These are phyloP conservation scores for Mortierella sp. DNA, from an alignment of 371 early-diverging fungal species.

Conservation along the genomic window DNA sequence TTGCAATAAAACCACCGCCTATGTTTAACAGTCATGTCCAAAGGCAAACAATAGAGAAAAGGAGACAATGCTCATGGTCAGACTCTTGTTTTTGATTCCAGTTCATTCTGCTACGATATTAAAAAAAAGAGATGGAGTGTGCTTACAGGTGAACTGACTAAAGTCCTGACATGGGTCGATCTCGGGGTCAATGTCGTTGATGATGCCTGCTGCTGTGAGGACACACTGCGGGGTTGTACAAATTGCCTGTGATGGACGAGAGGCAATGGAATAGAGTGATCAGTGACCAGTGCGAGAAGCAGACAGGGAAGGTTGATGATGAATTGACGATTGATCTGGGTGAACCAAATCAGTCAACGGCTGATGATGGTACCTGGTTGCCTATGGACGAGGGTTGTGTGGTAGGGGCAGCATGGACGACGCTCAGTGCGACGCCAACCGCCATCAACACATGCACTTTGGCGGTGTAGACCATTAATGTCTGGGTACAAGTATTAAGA, in stretches of 20 bases:
- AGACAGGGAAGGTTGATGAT: not conserved
- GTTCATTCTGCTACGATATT: not conserved
- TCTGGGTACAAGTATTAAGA: too few species aligned
- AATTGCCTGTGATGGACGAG: constrained; percentile 44
- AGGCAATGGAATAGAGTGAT: too few species aligned
- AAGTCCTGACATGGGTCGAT: constrained; percentile 70
- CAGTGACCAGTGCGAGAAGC: not conserved
- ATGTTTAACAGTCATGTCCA: not conserved
- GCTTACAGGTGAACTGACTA: constrained; percentile 67
- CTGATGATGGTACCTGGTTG: not conserved
- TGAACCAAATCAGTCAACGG: not conserved
- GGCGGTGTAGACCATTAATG: not conserved
- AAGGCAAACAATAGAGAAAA: not conserved
- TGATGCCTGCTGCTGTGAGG: constrained; percentile 67
- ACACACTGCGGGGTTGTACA: constrained; percentile 73
- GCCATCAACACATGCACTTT: constrained; percentile 14
- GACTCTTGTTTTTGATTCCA: not conserved
- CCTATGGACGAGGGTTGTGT: not conserved
- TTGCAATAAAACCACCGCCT: constrained; percentile 66
- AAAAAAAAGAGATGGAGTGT: not conserved
- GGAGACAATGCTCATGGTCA: not conserved
- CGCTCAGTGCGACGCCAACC: constrained; percentile 41
- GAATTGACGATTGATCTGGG: not conserved
- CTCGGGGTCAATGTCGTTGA: constrained; percentile 60
- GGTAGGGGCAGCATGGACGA: not conserved